Evolutionary conservation across 208 protist genomes (phyloP), one percentile per base, ranked within the genome.

Genomic region (Acanthamoeba rhysodes): DNA sequence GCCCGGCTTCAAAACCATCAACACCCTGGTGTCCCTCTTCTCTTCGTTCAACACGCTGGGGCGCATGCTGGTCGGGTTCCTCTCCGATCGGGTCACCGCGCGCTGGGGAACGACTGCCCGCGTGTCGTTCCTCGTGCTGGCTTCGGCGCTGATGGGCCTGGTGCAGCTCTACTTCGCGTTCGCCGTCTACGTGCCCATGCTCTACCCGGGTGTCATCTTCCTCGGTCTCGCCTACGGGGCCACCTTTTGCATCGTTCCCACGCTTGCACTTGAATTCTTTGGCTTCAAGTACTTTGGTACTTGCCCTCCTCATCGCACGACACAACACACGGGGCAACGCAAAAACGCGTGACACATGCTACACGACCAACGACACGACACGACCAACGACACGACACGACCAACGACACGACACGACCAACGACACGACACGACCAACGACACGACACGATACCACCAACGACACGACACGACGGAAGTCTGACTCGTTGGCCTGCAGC

Each of bases 21-120:
- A 78, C 29, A 92, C 85, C 12, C 66, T 92, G 32, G 85, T 92
- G 22, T 92, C 85, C 14, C 66, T 92, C n/a, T 92, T 92, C 66
- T 92, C 85, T 0, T 70, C 66, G 24, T 92, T 92, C 50, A 92
- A 92, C 41, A 92, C 85, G 37, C 29, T 70, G 34, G 85, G 85
- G 9, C 59, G 85, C 34, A 70, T 92, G 85, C 59, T 92, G 37
- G 85, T 92, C 22, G 85, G 85, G n/a, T 92, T 92, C 41, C 41
- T 92, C 37, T 92, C 85, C 24, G 85, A 92, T 48, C 0, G 50
- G 24, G 76, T 84, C 41, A 55, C 76, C 32, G 37, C 76, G 24
- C 76, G 76, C 76, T 84, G 76, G 76, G 76, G 76, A 41, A 45
- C 55, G 37, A 45, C 76, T 12, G 32, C 34, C 24, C 76, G 76